Percentiles rank a stretch among this genome's conserved stretches.
Evolutionary conservation across 768 basidiomycete genomes (phyloP).

Genomic region (Clavulina sp.): DNA sequence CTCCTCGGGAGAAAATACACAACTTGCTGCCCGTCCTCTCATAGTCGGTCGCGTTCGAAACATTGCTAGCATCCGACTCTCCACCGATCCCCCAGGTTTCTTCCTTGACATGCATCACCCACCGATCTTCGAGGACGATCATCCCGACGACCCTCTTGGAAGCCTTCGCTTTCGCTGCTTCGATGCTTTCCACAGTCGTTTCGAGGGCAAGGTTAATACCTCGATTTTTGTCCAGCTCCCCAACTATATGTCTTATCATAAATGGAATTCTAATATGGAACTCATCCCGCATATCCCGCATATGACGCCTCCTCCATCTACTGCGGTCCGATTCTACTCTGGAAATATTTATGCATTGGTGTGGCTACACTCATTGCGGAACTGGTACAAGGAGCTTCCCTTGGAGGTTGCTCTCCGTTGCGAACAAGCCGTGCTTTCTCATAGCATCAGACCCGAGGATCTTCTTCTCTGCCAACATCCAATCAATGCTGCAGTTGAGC

Average conservation of each 20-base stretch:
- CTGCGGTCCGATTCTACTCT: not conserved
- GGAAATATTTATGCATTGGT: not conserved
- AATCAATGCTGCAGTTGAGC: not conserved
- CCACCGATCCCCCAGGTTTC: not conserved
- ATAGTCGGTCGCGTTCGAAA: not conserved
- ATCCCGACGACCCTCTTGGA: not conserved
- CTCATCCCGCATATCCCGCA: not conserved
- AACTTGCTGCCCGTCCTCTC: not conserved
- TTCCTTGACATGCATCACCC: not conserved
- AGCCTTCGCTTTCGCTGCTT: not conserved
- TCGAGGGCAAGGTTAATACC: no score
- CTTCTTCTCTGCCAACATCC: not conserved
- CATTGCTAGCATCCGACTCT: not conserved
- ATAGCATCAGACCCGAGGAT: conserved; percentile 1
- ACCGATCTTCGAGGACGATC: not conserved
- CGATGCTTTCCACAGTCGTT: no score
- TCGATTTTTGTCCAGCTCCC: not conserved
- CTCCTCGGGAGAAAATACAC: not conserved
- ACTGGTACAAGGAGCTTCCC: not conserved
- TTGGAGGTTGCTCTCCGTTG: conserved; percentile 7
- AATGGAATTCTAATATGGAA: not conserved
- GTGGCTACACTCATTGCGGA: not conserved
- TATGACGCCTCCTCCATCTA: not conserved
- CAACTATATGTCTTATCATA: not conserved
- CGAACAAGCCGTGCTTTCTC: not conserved